phyloP scores from a whole-genome alignment of 768 basidiomycete genomes.

The Russula lepida region DNA sequence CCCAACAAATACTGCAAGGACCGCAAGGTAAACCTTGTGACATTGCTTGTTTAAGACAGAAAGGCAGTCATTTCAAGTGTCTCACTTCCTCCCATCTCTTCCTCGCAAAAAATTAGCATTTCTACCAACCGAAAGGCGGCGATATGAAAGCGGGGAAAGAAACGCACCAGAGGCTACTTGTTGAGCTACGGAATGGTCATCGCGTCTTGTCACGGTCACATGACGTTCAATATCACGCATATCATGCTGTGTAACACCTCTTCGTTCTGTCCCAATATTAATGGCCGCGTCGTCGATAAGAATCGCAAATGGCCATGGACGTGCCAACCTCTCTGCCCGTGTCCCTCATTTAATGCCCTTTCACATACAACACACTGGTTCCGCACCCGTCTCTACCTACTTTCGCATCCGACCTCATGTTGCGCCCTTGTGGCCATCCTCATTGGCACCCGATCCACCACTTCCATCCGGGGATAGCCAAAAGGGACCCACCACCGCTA shows the following conservation, averaged over 20 bases:
- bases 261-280: too few species aligned
- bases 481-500: neutral
- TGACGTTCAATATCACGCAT: neutral
- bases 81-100: too few species aligned
- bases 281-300: slow-evolving; percentile 6
- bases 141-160: too few species aligned
- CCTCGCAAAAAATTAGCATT: too few species aligned
- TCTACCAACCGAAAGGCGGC: too few species aligned
- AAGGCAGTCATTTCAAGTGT: too few species aligned
- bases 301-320: neutral
- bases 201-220: neutral
- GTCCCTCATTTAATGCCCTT: slow-evolving; percentile 76
- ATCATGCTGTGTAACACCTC: neutral
- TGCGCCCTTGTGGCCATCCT: slow-evolving; percentile 13
- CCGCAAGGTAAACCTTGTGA: too few species aligned
- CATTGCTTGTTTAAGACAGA: too few species aligned
- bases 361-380: slow-evolving; percentile 60
- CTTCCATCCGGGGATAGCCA: neutral
- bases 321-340: neutral
- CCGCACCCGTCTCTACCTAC: slow-evolving; percentile 67
- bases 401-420: slow-evolving; percentile 42
- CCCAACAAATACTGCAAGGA: too few species aligned
- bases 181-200: neutral
- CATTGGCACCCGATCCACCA: slow-evolving; percentile 6
- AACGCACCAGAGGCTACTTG: too few species aligned